Percentiles rank a stretch among this genome's conserved stretches.
phyloP scores from a whole-genome alignment of 805 yeast genomes.

The Suhomyces xylopsoci region DNA sequence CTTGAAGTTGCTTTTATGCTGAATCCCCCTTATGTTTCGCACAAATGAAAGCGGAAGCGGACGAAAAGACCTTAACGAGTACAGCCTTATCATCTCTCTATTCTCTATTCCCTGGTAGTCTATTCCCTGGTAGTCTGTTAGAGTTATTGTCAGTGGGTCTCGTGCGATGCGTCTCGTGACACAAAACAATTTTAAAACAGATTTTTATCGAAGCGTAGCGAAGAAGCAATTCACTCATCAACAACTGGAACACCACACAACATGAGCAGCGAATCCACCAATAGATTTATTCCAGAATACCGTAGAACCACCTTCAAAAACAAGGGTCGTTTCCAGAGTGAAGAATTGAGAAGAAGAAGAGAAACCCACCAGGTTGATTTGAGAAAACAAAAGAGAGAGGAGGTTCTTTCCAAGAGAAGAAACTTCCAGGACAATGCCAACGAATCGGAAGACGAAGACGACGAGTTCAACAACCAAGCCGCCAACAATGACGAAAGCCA shows the following conservation, averaged over 20 bases:
- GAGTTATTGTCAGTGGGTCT: not conserved
- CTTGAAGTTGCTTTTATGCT: constrained; percentile 19
- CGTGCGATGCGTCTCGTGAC: not conserved
- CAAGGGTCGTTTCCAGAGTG: constrained; percentile 89
- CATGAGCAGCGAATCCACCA: constrained; percentile 76
- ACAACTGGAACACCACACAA: not conserved
- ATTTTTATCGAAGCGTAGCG: not conserved
- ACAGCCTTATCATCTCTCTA: not conserved
- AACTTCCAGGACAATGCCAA: constrained; percentile 51
- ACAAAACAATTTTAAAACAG: not conserved
- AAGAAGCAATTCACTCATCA: not conserved
- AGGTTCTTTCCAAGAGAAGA: constrained; percentile 89
- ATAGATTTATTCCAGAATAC: constrained; percentile 92
- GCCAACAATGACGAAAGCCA: constrained; percentile 45
- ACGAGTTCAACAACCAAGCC: constrained; percentile 26
- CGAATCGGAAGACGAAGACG: constrained; percentile 45
- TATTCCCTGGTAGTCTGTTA: not conserved
- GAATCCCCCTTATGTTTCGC: constrained; percentile 5
- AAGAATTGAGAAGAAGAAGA: constrained; percentile 95
- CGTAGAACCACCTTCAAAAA: constrained; percentile 96
- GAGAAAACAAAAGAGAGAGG: constrained; percentile 95
- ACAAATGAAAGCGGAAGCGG: not conserved
- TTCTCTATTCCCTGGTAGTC: not conserved
- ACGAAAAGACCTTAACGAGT: not conserved
- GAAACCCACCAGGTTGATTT: constrained; percentile 96